Base-by-base conservation (phyloP, 108 stramenopile species). In the Tribonema minus region DNA sequence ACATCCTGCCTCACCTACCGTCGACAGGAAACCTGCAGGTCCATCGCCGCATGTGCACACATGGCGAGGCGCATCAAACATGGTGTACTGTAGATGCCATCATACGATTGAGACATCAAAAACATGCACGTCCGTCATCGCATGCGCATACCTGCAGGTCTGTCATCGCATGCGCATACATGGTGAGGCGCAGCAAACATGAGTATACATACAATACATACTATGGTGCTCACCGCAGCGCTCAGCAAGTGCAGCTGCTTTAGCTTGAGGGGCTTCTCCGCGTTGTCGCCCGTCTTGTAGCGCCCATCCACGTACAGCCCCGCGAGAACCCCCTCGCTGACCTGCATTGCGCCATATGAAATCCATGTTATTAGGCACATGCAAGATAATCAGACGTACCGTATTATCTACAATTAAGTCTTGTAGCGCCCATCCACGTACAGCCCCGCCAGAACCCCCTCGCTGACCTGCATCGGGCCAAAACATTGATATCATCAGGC, bases 311-410 rank as follows among this genome's bases (percentile, higher is more conserved):
- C 20, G 33, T 83, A 80, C 12, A 83, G 39, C 1, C 37, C 72
- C 7, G 75, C 64, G 61, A 81, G 72, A 37, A 81, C 2, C 0
- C 73, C 77, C 77, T 81, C 35, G 7, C 54, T n/a, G n/a, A n/a
- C n/a, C n/a, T n/a, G n/a, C n/a, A n/a, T n/a, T n/a, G n/a, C n/a
- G n/a, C n/a, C n/a, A n/a, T n/a, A n/a, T n/a, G n/a, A n/a, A n/a
- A n/a, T n/a, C n/a, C n/a, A n/a, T n/a, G n/a, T n/a, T n/a, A n/a
- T n/a, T n/a, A n/a, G n/a, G n/a, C n/a, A n/a, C n/a, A n/a, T n/a
- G n/a, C n/a, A n/a, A n/a, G n/a, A n/a, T n/a, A n/a, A n/a, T n/a
- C n/a, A n/a, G n/a, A n/a, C n/a, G n/a, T n/a, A n/a, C n/a, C n/a
- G n/a, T n/a, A n/a, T n/a, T n/a, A n/a, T n/a, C n/a, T n/a, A n/a